Evolutionary conservation across 192 early-diverging fungal species (phyloP).

Genomic region (Coemansia sp.): DNA sequence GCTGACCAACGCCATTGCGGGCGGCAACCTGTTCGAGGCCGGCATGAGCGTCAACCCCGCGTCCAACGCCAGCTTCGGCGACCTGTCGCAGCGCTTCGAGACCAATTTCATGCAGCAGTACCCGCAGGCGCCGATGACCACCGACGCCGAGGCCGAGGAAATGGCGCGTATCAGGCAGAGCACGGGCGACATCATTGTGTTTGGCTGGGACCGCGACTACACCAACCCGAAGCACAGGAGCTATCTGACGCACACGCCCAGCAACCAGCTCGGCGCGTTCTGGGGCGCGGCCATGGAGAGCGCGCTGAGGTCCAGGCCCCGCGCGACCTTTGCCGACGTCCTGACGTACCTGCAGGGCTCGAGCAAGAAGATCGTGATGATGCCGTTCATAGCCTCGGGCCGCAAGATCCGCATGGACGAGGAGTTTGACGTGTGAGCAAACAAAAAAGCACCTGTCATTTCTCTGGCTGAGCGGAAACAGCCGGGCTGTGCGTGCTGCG

Average conservation of each 20-base stretch:
- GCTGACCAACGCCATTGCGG: slow-evolving; percentile 40
- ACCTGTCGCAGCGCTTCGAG: slow-evolving; percentile 42
- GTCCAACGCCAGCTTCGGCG: slow-evolving; percentile 30
- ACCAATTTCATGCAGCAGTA: slow-evolving; percentile 33
- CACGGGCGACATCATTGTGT: slow-evolving; percentile 55
- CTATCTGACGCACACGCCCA: slow-evolving; percentile 62
- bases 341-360: slow-evolving; percentile 41
- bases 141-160: slow-evolving; percentile 13
- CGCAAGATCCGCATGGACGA: slow-evolving; percentile 51
- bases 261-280: slow-evolving; percentile 61
- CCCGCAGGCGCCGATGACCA: slow-evolving; percentile 1
- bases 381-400: slow-evolving; percentile 52
- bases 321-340: slow-evolving; percentile 53
- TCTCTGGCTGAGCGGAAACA: no score
- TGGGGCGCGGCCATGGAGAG: slow-evolving; percentile 65
- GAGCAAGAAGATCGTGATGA: slow-evolving; percentile 36
- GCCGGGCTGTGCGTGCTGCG: no score
- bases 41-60: slow-evolving; percentile 12
- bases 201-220: slow-evolving; percentile 65
- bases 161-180: slow-evolving; percentile 28
- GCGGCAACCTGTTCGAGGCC: slow-evolving; percentile 44
- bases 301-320: slow-evolving; percentile 33
- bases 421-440: slow-evolving; percentile 37
- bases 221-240: slow-evolving; percentile 70
- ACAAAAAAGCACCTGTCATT: no score